phyloP scores from a whole-genome alignment of 225 moss, liverwort and hornwort genomes.

The Marchantia polymorpha region DNA sequence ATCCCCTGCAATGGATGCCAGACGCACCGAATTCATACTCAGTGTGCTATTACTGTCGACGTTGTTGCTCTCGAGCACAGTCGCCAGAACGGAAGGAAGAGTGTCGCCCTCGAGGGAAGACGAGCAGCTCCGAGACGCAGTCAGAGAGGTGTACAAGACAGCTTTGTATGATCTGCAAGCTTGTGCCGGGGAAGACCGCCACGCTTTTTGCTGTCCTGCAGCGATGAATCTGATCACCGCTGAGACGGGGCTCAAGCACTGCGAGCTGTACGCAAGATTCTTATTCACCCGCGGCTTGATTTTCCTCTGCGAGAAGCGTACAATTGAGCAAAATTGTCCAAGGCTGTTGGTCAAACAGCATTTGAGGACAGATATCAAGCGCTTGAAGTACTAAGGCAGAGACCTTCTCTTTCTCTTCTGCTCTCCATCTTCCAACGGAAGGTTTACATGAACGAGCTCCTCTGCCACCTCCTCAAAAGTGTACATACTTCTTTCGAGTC shows the following conservation, averaged over 20 bases:
- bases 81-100: neutral
- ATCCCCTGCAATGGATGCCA: neutral
- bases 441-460: neutral
- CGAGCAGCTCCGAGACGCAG: neutral
- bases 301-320: constrained; percentile 4
- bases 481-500: neutral
- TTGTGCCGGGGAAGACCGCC: neutral
- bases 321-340: neutral
- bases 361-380: neutral
- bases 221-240: neutral
- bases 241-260: constrained; percentile 1
- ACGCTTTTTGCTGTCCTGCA: neutral
- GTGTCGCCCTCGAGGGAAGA: neutral
- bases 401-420: neutral
- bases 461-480: neutral
- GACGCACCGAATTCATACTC: neutral
- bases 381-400: neutral
- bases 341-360: neutral
- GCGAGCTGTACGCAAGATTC: neutral
- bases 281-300: constrained; percentile 3
- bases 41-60: neutral
- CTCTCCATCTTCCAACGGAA: neutral
- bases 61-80: neutral
- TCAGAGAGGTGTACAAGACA: neutral
- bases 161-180: neutral